These are phyloP conservation scores for Coemansia sp. DNA, from an alignment of 192 early-diverging fungal genomes.

Conservation along the genomic window DNA sequence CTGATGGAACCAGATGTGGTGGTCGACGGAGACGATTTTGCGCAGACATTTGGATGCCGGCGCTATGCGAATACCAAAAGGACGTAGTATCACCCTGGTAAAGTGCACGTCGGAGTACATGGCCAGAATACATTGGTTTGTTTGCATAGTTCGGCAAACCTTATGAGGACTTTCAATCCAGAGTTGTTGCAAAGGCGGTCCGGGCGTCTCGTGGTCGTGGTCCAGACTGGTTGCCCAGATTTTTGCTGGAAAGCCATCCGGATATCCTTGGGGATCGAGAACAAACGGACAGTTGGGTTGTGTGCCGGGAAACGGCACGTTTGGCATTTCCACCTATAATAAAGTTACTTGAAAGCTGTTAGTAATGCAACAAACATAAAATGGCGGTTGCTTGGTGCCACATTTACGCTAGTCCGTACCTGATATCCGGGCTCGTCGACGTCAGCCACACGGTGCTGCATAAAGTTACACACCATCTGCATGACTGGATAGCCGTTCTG, in stretches of 20 bases:
- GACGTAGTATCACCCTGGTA: slow-evolving; percentile 30
- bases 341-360: not conserved
- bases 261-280: slow-evolving; percentile 35
- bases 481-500: slow-evolving; percentile 17
- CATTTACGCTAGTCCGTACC: not conserved
- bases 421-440: slow-evolving; percentile 5
- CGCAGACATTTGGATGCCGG: slow-evolving; percentile 18
- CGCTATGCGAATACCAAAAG: slow-evolving; percentile 22
- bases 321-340: slow-evolving; percentile 20
- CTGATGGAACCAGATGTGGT: slow-evolving; percentile 37
- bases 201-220: slow-evolving; percentile 17
- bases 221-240: slow-evolving; percentile 30
- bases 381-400: too few species aligned
- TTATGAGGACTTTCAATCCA: slow-evolving; percentile 24
- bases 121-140: slow-evolving; percentile 24
- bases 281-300: slow-evolving; percentile 10
- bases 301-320: slow-evolving; percentile 8
- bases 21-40: slow-evolving; percentile 30
- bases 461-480: slow-evolving; percentile 31
- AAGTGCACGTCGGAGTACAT: slow-evolving; percentile 35
- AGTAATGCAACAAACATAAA: too few species aligned
- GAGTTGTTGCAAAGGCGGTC: slow-evolving; percentile 20
- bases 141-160: slow-evolving; percentile 5
- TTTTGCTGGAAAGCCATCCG: slow-evolving; percentile 23
- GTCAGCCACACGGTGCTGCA: slow-evolving; percentile 4